Percentiles rank a stretch among this genome's conserved stretches.
Conservation (phyloP, 2,329 filamentous ascomycete species). For the Cyphellophora europaea region DNA sequence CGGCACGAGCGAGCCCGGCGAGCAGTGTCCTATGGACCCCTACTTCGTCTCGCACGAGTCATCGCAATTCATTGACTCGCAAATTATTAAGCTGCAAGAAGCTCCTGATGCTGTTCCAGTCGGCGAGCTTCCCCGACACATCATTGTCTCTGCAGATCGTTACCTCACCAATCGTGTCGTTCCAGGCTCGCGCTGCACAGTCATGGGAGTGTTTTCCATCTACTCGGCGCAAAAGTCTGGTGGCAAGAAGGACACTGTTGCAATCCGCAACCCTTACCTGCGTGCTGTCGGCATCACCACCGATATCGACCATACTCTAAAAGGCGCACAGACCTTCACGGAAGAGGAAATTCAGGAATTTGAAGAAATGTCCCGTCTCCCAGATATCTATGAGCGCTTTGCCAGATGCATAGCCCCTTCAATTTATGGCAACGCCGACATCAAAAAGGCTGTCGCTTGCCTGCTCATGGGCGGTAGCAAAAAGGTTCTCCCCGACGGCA, state of each 20-base stretch:
- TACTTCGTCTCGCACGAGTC: constrained; percentile 95
- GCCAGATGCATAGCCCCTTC: constrained; percentile 90
- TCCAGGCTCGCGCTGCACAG: constrained; percentile 83
- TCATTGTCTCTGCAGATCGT: constrained; percentile 90
- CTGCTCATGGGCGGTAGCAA: constrained; percentile 90
- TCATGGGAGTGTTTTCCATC: constrained; percentile 97
- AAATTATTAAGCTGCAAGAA: constrained; percentile 95
- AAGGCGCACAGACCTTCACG: constrained; percentile 73
- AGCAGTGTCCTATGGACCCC: constrained; percentile 82
- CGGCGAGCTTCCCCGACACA: constrained; percentile 87
- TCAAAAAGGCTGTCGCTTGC: constrained; percentile 96
- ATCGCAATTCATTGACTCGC: constrained; percentile 91
- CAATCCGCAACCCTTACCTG: constrained; percentile 90
- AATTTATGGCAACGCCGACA: constrained; percentile 91
- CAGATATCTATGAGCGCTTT: constrained; percentile 87
- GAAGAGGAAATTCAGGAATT: constrained; percentile 98
- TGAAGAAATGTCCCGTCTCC: constrained; percentile 75
- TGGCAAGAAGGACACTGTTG: constrained; percentile 74
- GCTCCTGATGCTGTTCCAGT: constrained; percentile 96
- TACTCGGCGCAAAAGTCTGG: constrained; percentile 67
- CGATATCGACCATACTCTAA: constrained; percentile 80
- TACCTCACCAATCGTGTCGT: constrained; percentile 94
- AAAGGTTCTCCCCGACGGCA: constrained; percentile 93
- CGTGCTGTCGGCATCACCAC: constrained; percentile 86
- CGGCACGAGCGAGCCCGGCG: constrained; percentile 55